A percentile compares a stretch with the other conserved stretches of the same genome.
These are phyloP conservation scores for Populus hybrid DNA, from an alignment of 441 rosid genomes.

Conservation along the genomic window DNA sequence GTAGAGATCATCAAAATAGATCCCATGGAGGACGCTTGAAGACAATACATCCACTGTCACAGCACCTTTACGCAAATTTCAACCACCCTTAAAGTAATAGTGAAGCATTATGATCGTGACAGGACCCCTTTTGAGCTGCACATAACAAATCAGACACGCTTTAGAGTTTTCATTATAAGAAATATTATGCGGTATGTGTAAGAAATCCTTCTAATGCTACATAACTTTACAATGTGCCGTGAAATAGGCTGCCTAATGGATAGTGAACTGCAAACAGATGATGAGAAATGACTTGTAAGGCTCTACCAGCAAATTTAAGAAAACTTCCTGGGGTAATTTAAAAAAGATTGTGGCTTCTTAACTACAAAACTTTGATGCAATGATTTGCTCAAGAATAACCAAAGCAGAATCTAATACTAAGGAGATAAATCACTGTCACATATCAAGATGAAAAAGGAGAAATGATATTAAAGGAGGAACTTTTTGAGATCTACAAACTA, in stretches of 20 bases:
- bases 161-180: background rate
- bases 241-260: background rate
- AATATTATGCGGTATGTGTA: background rate
- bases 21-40: background rate
- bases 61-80: background rate
- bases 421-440: background rate
- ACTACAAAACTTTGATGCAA: background rate
- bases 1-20: background rate
- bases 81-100: background rate
- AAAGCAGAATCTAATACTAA: background rate
- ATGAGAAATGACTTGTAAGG: background rate
- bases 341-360: background rate
- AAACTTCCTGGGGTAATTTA: background rate
- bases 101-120: conserved; percentile 48
- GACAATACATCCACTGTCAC: background rate
- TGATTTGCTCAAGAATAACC: background rate
- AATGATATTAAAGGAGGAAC: background rate
- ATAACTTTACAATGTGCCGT: background rate
- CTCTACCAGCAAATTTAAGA: background rate
- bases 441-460: background rate
- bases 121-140: conserved; percentile 89
- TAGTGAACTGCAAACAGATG: background rate
- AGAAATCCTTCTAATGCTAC: background rate
- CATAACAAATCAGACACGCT: background rate
- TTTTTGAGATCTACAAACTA: background rate